A percentile compares a stretch with the other conserved stretches of the same genome.
Evolutionary conservation across 2,329 filamentous ascomycete species (phyloP).

Genomic region (Aspergillus clavatus): DNA sequence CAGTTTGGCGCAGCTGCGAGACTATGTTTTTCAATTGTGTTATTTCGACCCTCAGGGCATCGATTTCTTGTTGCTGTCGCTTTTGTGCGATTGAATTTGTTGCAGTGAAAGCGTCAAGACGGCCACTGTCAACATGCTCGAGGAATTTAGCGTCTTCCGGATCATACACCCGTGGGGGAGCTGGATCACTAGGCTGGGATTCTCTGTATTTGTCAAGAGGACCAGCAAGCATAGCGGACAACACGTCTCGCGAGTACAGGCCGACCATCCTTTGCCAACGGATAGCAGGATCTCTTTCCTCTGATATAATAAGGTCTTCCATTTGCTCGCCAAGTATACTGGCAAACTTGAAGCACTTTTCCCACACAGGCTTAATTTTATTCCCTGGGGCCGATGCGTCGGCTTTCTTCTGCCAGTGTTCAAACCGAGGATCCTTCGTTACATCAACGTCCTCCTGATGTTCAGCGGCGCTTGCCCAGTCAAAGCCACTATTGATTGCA

Average conservation of each 20-base stretch:
- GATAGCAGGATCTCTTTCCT: constrained; percentile 10
- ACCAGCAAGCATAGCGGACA: constrained; percentile 19
- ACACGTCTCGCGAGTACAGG: constrained; percentile 22
- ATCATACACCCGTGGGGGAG: neutral
- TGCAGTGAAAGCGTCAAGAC: neutral
- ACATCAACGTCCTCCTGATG: constrained; percentile 26
- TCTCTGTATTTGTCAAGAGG: constrained; percentile 4
- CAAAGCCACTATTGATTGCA: constrained; percentile 34
- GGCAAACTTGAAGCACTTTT: constrained; percentile 33
- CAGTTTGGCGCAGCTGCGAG: constrained; percentile 22
- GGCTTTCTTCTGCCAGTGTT: constrained; percentile 28
- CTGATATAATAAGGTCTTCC: constrained; percentile 15
- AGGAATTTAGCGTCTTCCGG: neutral
- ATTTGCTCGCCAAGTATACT: constrained; percentile 26
- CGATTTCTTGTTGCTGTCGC: constrained; percentile 22
- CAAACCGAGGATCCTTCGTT: constrained; percentile 17
- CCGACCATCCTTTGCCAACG: constrained; percentile 20
- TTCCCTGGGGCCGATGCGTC: constrained; percentile 14
- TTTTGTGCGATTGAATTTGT: neutral
- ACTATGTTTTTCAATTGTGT: constrained; percentile 28
- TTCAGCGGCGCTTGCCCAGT: constrained; percentile 19
- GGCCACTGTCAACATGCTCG: neutral
- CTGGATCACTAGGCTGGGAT: neutral
- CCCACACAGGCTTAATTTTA: constrained; percentile 21
- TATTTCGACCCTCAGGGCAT: constrained; percentile 25